A percentile compares a stretch with the other conserved stretches of the same genome.
Conservation (phyloP, 306 rosid species). For the Lathyrus tuberosus region DNA sequence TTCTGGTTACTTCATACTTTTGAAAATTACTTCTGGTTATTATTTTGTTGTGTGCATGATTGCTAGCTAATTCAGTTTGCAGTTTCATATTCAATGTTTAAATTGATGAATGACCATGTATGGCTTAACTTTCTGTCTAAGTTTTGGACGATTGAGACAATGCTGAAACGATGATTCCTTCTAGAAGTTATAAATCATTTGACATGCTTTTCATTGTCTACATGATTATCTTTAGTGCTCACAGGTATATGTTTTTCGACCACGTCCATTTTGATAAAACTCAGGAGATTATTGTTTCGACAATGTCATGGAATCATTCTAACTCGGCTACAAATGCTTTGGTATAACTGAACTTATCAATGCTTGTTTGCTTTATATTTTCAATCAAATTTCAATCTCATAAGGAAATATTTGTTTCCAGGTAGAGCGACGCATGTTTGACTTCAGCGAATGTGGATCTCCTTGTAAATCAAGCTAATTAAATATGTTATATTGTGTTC, state of each 20-base stretch:
- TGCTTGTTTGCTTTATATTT: not conserved
- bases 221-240: constrained; percentile 73
- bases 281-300: constrained; percentile 64
- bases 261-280: constrained; percentile 58
- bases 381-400: not conserved
- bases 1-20: not conserved
- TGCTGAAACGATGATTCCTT: constrained; percentile 12
- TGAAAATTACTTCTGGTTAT: too few relatives aligned
- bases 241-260: constrained; percentile 49
- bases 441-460: constrained; percentile 90
- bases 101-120: too few relatives aligned
- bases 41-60: too few relatives aligned
- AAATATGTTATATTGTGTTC: too few relatives aligned
- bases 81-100: too few relatives aligned
- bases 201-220: constrained; percentile 31
- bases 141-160: not conserved
- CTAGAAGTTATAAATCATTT: not conserved
- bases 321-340: constrained; percentile 51
- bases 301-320: constrained; percentile 74
- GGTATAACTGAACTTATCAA: constrained; percentile 50
- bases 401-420: constrained; percentile 39
- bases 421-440: constrained; percentile 84
- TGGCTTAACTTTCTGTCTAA: constrained; percentile 7
- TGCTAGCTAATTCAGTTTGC: not conserved
- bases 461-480: too few relatives aligned